Conservation (phyloP, 805 yeast genomes). For the Saturnispora dispora region DNA sequence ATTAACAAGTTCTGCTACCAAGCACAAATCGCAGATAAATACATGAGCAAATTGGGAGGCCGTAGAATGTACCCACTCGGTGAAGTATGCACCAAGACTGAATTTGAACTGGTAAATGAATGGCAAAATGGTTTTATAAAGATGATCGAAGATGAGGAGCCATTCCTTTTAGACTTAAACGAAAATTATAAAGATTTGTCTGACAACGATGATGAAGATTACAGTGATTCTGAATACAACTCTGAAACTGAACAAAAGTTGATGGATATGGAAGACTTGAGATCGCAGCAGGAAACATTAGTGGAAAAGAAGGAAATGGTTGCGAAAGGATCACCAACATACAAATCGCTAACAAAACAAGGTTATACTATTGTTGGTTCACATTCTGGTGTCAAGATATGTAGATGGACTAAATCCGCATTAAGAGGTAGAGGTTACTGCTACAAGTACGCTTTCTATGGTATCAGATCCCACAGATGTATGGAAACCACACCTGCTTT, state of each 20-base stretch:
- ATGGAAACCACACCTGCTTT: conserved; percentile 94
- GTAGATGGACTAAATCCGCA: conserved; percentile 95
- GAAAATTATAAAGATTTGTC: conserved; percentile 29
- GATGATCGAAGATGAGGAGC: conserved; percentile 62
- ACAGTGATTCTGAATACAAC: conserved; percentile 10
- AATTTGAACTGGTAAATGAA: conserved; percentile 46
- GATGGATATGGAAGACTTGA: conserved; percentile 72
- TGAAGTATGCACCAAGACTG: conserved; percentile 67
- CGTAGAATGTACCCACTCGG: conserved; percentile 80
- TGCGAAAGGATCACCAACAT: conserved; percentile 82
- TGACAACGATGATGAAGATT: conserved; percentile 13
- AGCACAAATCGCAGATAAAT: conserved; percentile 63
- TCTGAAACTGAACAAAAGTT: conserved; percentile 24
- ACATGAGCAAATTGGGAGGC: conserved; percentile 77
- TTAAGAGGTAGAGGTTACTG: conserved; percentile 91
- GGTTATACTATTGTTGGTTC: conserved; percentile 91
- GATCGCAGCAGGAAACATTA: conserved; percentile 8
- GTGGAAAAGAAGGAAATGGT: conserved; percentile 70
- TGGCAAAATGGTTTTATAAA: conserved; percentile 58
- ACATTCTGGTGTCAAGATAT: conserved; percentile 90
- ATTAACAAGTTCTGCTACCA: conserved; percentile 76
- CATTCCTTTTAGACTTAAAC: conserved; percentile 42
- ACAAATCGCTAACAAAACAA: conserved; percentile 78
- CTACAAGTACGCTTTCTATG: conserved; percentile 86
- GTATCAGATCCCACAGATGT: conserved; percentile 82